Evolutionary conservation across 2,329 filamentous ascomycete species (phyloP).

Genomic region (Colletotrichum godetiae): DNA sequence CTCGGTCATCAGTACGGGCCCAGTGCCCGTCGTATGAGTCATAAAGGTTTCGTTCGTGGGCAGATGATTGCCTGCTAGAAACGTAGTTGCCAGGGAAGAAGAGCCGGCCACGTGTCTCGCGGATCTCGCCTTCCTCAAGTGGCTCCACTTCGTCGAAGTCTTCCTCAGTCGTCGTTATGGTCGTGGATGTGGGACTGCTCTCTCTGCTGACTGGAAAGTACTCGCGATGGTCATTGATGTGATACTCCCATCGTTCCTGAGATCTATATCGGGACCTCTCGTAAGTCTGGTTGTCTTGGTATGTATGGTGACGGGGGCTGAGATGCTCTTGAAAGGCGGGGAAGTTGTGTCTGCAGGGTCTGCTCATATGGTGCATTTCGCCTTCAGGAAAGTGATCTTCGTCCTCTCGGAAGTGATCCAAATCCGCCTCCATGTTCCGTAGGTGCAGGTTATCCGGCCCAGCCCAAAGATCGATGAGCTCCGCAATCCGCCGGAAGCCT

Average conservation of each 20-base stretch:
- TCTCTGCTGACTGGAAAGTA: constrained; percentile 22
- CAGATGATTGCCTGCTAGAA: constrained; percentile 18
- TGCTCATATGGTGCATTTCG: constrained; percentile 1
- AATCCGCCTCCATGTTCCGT: constrained; percentile 70
- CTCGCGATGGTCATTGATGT: constrained; percentile 32
- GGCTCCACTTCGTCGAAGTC: constrained; percentile 21
- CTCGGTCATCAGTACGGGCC: constrained; percentile 16
- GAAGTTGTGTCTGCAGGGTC: constrained; percentile 23
- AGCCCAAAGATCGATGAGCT: constrained; percentile 71
- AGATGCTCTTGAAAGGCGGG: constrained; percentile 18
- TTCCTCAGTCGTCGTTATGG: constrained; percentile 18
- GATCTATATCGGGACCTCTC: constrained; percentile 8
- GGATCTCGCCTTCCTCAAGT: constrained; percentile 30
- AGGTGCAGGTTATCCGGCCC: constrained; percentile 65
- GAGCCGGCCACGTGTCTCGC: constrained; percentile 26
- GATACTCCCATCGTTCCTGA: constrained; percentile 33
- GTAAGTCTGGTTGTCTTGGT: constrained; percentile 23
- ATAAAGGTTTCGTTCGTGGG: constrained; percentile 28
- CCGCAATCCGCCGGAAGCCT: constrained; percentile 69
- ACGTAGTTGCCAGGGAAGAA: constrained; percentile 3
- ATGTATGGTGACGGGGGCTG: constrained; percentile 22
- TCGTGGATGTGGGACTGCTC: constrained; percentile 29
- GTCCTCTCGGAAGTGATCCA: constrained; percentile 62
- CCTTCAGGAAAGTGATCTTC: constrained; percentile 37
- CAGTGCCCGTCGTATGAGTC: constrained; percentile 29